phyloP scores from a whole-genome alignment of 768 basidiomycete genomes.

The Melanogaster broomeanus region DNA sequence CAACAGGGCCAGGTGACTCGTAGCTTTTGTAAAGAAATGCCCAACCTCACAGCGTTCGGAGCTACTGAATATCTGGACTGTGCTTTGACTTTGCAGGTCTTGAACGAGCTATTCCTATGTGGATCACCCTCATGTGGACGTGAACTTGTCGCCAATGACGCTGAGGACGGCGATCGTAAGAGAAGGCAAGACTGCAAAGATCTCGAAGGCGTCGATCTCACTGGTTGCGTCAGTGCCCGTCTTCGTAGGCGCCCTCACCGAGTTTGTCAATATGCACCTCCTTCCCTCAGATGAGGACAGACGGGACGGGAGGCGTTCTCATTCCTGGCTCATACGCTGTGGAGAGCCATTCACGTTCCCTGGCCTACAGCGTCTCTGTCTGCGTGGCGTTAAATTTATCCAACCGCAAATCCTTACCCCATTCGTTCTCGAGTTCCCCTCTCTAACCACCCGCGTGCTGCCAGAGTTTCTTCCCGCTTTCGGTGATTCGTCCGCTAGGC shows the following conservation, averaged over 20 bases:
- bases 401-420: constrained; percentile 65
- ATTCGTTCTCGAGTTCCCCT: constrained; percentile 81
- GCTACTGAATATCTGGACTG: constrained; percentile 99
- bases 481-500: constrained; percentile 63
- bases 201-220: constrained; percentile 88
- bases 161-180: constrained; percentile 77
- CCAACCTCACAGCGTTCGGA: constrained; percentile 85
- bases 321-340: constrained; percentile 33
- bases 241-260: constrained; percentile 82
- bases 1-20: constrained; percentile 2
- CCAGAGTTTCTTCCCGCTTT: constrained; percentile 74
- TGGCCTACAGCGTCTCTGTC: constrained; percentile 72
- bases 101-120: constrained; percentile 89
- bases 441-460: constrained; percentile 81
- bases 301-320: constrained; percentile 33
- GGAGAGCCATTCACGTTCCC: constrained; percentile 65
- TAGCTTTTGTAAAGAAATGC: constrained; percentile 70
- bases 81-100: constrained; percentile 78
- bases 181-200: constrained; percentile 72
- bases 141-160: constrained; percentile 44
- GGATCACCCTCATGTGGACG: constrained; percentile 73
- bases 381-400: constrained; percentile 82
- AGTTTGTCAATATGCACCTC: constrained; percentile 75
- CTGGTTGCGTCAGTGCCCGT: constrained; percentile 92
- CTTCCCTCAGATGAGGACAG: constrained; percentile 36